Base-by-base conservation (phyloP, 768 basidiomycete species). In the Auricularia sp. region DNA sequence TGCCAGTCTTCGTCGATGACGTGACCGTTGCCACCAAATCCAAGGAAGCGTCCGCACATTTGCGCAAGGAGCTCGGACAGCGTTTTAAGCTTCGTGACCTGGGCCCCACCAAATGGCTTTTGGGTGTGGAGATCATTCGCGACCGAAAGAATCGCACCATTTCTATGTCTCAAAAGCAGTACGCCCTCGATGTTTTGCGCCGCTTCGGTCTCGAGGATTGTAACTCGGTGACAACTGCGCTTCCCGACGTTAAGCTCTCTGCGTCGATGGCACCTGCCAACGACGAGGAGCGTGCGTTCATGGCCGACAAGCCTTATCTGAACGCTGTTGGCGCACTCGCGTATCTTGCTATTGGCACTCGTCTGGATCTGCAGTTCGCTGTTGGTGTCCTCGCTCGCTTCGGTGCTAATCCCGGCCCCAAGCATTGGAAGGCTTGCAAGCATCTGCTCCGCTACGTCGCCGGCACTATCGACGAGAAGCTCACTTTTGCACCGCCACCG, bases 281-380 rank as follows among this genome's bases (percentile, higher is more conserved):
- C 1, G 8, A 36, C 23, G 68, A 65, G 33, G 67, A 70, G 58
- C 42, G 34, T 53, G 67, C 29, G 5, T 35, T 56, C 1, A 77
- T 76, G 72, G 39, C 39, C 12, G 39, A 42, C 39, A 42, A 42
- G 39, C 75, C 73, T 14, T 77, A 76, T 64, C 62, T 70, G 1
- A 64, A 72, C 61, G 70, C 72, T 58, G 70, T 76, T 36, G 73
- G 75, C 34, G 65, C 72, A 3, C 66, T 77, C 10, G 67, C 71
- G 66, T 74, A 77, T 62, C 64, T 75, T 0, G 66, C 75, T 2
- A 62, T 76, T 1, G 70, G 68, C 5, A 76, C 77, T 1, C 67
- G 71, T 1, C 77, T 77, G 0, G 76, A 81, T 51, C 69, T 80
- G 10, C 67, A 74, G 0, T 76, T 67, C 56, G 68, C 73, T 7